Percentiles rank a stretch among this genome's conserved stretches.
phyloP scores from a whole-genome alignment of 305 asterid genomes.

The Fraxinus xanthoxyloides region DNA sequence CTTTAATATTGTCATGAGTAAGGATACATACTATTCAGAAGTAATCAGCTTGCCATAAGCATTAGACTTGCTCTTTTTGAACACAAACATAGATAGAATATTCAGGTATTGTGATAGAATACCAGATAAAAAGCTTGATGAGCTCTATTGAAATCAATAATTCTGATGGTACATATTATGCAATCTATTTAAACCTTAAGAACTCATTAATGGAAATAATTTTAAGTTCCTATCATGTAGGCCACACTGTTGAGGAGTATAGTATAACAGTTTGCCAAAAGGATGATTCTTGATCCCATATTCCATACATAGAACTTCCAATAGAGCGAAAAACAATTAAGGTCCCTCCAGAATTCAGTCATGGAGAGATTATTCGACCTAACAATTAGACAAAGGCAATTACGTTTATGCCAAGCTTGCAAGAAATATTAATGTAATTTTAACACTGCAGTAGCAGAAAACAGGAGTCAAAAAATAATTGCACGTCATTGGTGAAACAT shows the following conservation, averaged over 20 bases:
- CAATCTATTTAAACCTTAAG: not conserved
- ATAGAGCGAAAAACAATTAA: not conserved
- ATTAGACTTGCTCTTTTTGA: not conserved
- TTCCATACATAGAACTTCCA: not conserved
- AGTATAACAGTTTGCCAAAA: not conserved
- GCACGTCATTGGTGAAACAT: not conserved
- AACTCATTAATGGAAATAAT: not conserved
- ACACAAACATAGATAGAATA: not conserved
- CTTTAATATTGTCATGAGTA: not conserved
- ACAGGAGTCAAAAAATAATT: not conserved
- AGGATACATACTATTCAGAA: not conserved
- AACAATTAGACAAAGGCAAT: not conserved
- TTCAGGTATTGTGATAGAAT: not conserved
- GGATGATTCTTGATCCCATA: conserved; percentile 1
- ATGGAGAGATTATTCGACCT: conserved; percentile 4
- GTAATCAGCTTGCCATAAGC: not conserved
- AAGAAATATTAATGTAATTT: not conserved
- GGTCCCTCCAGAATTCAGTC: not conserved
- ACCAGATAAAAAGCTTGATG: not conserved
- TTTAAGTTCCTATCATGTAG: not conserved
- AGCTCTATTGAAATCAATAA: not conserved
- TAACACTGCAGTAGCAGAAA: not conserved
- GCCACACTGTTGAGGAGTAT: not conserved
- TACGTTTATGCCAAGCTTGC: not conserved
- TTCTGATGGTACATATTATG: not conserved